phyloP scores from a whole-genome alignment of 495 filamentous ascomycete genomes.

The Podospora pseudocomata region DNA sequence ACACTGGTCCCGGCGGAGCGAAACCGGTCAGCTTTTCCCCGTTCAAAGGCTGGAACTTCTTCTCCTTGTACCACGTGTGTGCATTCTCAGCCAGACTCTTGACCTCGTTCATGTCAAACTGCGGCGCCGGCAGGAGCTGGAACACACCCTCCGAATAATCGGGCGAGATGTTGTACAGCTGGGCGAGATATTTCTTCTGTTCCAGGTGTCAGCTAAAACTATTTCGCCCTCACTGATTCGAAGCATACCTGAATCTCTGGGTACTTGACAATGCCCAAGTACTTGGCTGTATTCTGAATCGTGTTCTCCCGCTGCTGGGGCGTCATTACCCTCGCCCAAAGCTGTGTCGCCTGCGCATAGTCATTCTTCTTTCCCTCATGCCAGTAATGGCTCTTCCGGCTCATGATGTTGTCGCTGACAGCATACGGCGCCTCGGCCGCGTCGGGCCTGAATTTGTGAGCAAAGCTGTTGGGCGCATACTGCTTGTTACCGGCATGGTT shows the following conservation, averaged over 20 bases:
- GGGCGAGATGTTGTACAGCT: slow-evolving; percentile 50
- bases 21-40: slow-evolving; percentile 14
- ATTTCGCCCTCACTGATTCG: neutral
- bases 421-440: slow-evolving; percentile 50
- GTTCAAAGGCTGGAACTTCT: slow-evolving; percentile 9
- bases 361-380: slow-evolving; percentile 53
- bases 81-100: slow-evolving; percentile 34
- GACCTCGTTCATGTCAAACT: slow-evolving; percentile 44
- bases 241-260: slow-evolving; percentile 24
- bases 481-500: slow-evolving; percentile 52
- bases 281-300: slow-evolving; percentile 46
- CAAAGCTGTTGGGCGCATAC: slow-evolving; percentile 56
- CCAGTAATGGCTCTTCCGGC: slow-evolving; percentile 52
- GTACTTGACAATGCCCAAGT: slow-evolving; percentile 38
- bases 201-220: neutral
- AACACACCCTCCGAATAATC: slow-evolving; percentile 48
- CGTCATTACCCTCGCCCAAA: slow-evolving; percentile 49
- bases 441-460: slow-evolving; percentile 54
- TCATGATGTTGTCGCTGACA: slow-evolving; percentile 48
- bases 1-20: neutral
- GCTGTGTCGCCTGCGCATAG: slow-evolving; percentile 50
- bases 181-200: slow-evolving; percentile 53
- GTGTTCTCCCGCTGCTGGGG: slow-evolving; percentile 42
- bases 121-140: slow-evolving; percentile 38
- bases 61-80: slow-evolving; percentile 15